These are phyloP conservation scores for Collybiopsis confluens DNA, from an alignment of 768 basidiomycete genomes.

Conservation along the genomic window DNA sequence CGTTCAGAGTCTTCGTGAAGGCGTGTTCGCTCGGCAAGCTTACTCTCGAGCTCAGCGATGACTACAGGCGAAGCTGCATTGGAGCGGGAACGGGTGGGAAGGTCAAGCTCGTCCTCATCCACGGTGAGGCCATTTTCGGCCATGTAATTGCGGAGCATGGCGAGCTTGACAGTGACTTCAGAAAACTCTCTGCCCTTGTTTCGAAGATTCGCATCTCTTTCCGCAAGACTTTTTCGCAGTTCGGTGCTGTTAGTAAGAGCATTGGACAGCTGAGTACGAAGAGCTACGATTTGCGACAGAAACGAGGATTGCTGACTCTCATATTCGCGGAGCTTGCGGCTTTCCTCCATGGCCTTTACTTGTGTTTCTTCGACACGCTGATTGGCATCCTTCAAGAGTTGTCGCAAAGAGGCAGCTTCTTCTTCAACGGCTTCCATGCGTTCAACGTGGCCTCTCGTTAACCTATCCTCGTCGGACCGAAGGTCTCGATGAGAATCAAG, in stretches of 20 bases:
- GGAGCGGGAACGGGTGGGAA: conserved; percentile 33
- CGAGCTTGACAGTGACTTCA: conserved; percentile 69
- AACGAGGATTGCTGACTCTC: conserved; percentile 63
- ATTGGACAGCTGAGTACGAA: conserved; percentile 69
- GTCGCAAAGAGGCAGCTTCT: conserved; percentile 70
- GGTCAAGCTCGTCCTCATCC: conserved; percentile 61
- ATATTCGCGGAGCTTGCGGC: conserved; percentile 55
- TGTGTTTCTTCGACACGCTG: conserved; percentile 70
- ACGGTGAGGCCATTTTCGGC: conserved; percentile 82
- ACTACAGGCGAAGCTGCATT: conserved; percentile 36
- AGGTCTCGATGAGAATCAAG: conserved; percentile 86
- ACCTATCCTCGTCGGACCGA: conserved; percentile 77
- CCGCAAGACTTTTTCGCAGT: conserved; percentile 63
- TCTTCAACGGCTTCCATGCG: conserved; percentile 76
- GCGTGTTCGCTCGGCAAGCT: conserved; percentile 68
- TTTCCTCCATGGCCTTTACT: conserved; percentile 61
- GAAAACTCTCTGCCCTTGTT: conserved; percentile 63
- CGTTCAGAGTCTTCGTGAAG: conserved; percentile 72
- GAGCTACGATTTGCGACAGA: conserved; percentile 67
- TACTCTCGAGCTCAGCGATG: conserved; percentile 71
- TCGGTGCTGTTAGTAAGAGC: conserved; percentile 66
- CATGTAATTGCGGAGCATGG: conserved; percentile 80
- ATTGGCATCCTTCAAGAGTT: conserved; percentile 75
- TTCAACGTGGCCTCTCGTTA: conserved; percentile 73
- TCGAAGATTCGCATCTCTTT: conserved; percentile 59